Evolutionary conservation across 768 basidiomycete genomes (phyloP).

Genomic region (Mrakia blollopis): DNA sequence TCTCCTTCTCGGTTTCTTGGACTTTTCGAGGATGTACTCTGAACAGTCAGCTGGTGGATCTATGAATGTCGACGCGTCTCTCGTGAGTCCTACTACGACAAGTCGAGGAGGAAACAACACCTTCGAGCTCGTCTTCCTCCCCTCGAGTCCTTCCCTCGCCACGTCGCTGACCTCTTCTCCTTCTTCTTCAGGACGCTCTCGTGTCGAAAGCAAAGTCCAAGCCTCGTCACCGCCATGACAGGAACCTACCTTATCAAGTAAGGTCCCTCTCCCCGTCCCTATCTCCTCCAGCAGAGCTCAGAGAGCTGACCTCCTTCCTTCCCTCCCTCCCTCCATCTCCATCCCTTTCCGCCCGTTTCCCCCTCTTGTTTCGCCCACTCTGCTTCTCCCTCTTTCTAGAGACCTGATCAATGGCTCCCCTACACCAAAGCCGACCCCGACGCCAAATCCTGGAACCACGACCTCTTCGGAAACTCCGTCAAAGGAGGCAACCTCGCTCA

Average conservation of each 20-base stretch:
- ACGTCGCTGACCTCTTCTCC: too few relatives aligned
- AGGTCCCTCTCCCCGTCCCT: background rate
- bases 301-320: too few relatives aligned
- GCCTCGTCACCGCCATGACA: background rate
- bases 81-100: background rate
- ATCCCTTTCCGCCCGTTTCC: background rate
- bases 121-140: background rate
- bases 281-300: background rate
- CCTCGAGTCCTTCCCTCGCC: background rate
- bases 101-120: background rate
- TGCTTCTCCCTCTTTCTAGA: background rate
- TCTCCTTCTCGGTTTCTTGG: background rate
- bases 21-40: background rate
- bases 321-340: background rate
- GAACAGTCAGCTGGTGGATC: background rate
- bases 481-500: conserved; percentile 29
- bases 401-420: background rate
- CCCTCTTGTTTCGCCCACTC: background rate
- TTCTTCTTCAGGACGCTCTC: background rate
- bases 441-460: conserved; percentile 23
- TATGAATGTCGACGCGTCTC: background rate
- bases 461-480: conserved; percentile 22
- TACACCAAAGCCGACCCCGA: conserved; percentile 12
- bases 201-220: background rate
- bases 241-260: background rate